Conservation (phyloP, 257 asterid species). For the Ilex asprella region DNA sequence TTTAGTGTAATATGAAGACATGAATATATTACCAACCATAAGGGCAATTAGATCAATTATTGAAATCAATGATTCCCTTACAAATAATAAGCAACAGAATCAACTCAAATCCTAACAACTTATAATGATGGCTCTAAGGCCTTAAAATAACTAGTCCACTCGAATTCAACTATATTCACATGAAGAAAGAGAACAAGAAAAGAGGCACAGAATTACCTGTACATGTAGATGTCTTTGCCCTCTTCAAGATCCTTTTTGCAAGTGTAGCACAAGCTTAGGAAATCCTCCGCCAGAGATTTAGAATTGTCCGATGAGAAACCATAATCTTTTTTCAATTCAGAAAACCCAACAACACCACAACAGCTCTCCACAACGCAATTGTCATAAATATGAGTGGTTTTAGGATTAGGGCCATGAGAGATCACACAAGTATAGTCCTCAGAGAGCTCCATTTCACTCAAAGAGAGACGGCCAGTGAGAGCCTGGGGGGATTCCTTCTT, state of each 20-base stretch:
- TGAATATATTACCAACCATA: too few species aligned
- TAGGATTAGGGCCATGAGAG: slow-evolving; percentile 82
- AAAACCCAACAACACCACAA: slow-evolving; percentile 19
- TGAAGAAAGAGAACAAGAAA: background rate
- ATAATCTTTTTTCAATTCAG: slow-evolving; percentile 18
- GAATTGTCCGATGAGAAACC: slow-evolving; percentile 13
- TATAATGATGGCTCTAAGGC: too few species aligned
- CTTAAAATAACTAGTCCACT: too few species aligned
- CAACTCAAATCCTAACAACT: too few species aligned
- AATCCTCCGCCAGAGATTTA: slow-evolving; percentile 22
- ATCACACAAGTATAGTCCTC: slow-evolving; percentile 94
- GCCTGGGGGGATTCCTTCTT: slow-evolving; percentile 20
- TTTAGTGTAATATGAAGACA: too few species aligned
- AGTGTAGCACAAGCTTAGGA: slow-evolving; percentile 48
- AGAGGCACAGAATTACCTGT: slow-evolving; percentile 41
- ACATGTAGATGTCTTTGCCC: slow-evolving; percentile 53
- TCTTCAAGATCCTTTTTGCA: slow-evolving; percentile 47
- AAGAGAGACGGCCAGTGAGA: slow-evolving; percentile 40
- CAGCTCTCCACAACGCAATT: slow-evolving; percentile 65
- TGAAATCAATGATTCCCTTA: too few species aligned
- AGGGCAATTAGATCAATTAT: too few species aligned
- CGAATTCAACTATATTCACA: background rate
- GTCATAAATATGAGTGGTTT: slow-evolving; percentile 74
- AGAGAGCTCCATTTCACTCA: slow-evolving; percentile 87
- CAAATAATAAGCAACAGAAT: too few species aligned